Base-by-base conservation (phyloP, 306 rosid genomes). In the Urtica urens region DNA sequence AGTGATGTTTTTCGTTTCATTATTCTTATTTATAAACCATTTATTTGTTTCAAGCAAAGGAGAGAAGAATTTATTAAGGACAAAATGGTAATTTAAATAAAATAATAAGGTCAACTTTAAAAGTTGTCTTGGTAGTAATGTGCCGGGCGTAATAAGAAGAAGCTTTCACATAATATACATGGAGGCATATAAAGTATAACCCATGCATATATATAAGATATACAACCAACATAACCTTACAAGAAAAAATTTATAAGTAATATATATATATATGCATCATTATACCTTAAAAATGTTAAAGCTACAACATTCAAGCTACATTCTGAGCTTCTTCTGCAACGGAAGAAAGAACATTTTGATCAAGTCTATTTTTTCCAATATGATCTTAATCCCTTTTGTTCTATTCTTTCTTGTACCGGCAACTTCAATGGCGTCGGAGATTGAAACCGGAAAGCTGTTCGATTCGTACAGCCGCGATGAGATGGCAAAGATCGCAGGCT, bases 401-500 rank as follows among this genome's bases (percentile, higher is more conserved):
- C 12, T 50, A 38, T 21, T 46, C 26, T 46, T 26, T 47, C 4
- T 46, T 61, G 24, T 41, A 8, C 3, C 4, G 0, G 17, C 59
- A 33, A 19, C 22, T 30, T 37, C 62, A 13, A 35, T 6, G 51
- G 60, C 40, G 3, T 27, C 43, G 19, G 37, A 55, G 14, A 29
- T 46, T 3, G 31, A 43, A 4, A 69, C 62, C 10, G 38, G 43
- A 19, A 59, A 54, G 15, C 40, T 72, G 47, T 49, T 69, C 1
- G 78, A 66, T 30, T 46, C 64, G 41, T 54, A 68, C 27, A 75
- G 72, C 75, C 68, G 81, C 61, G 80, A 85, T 4, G 94, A 90
- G 27, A 51, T 74, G 64, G 70, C 69, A 64, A 60, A 67, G 34
- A 60, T 75, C 23, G 95, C 95, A 53, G 99, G 99, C 27, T 85